Base-by-base conservation (phyloP, 179 eudicot genomes). In the Sideroxylon spinosum region DNA sequence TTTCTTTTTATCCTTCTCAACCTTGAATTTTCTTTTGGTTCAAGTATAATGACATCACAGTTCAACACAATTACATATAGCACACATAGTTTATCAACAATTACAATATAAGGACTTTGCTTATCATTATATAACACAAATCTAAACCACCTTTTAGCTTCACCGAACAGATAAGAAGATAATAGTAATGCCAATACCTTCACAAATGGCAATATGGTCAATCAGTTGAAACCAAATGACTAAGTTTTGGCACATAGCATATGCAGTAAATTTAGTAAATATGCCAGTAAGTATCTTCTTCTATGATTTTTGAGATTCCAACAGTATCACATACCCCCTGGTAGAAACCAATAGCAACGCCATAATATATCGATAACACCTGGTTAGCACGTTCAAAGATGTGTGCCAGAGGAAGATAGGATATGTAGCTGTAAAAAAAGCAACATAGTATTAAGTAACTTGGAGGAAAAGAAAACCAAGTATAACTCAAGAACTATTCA, bases 371-470 rank as follows among this genome's bases (percentile, higher is more conserved):
- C 8, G 78, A 72, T 83, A 85, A 49, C 65, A 93, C 84, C 73
- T 95, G 99, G 81, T 88, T 88, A n/a, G 91, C 95, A 80, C 99
- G 88, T 81, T 95, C 99, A 82, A 87, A 95, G 73, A 93, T 93
- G 90, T 95, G 99, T 48, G 99, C 99, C 92, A 95, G 86, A 68
- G 99, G 99, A 86, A 95, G 98, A 83, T 93, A 95, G 25, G 99
- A 95, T 82, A 93, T 87, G 82, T 89, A 95, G 74, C 99, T 95
- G 85, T 22, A 37, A 55, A 29, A 55, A 29, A 79, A 74, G 46
- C 76, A 70, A 20, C 48, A 70, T n/a, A 56, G 19, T 20, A n/a
- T 52, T 6, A 52, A 60, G 57, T 17, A 26, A 37, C 28, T 22
- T 9, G 6, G 29, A 37, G 49, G 26, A 73, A 65, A 17, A 13